Conservation (phyloP, 805 yeast genomes). For the Suhomyces xylopsoci region DNA sequence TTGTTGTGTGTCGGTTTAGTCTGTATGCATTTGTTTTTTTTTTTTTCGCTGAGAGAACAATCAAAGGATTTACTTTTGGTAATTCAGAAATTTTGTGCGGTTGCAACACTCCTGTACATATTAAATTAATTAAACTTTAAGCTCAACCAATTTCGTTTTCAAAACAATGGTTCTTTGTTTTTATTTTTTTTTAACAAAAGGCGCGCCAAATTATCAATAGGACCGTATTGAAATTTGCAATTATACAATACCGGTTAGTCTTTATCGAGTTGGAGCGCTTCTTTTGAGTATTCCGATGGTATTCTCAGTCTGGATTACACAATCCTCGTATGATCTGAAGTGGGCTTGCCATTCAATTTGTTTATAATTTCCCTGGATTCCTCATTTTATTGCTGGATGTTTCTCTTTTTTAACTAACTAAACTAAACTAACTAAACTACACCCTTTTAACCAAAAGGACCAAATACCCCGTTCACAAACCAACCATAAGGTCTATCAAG, state of each 20-base stretch:
- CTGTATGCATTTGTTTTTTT: background rate
- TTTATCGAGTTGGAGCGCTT: background rate
- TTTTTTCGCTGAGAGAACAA: background rate
- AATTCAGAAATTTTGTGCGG: background rate
- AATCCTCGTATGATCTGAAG: slow-evolving; percentile 1
- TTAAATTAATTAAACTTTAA: background rate
- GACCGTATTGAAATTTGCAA: slow-evolving; percentile 1
- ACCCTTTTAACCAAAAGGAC: background rate
- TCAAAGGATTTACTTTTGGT: background rate
- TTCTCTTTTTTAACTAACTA: background rate
- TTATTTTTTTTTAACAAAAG: background rate
- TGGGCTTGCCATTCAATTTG: background rate
- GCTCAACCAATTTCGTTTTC: background rate
- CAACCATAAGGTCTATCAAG: background rate
- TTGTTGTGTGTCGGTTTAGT: background rate
- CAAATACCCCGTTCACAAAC: background rate
- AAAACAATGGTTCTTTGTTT: background rate
- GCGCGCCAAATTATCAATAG: background rate
- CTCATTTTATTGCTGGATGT: background rate
- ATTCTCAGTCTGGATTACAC: background rate
- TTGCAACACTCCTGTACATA: background rate
- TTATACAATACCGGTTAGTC: background rate
- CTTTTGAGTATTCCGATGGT: background rate
- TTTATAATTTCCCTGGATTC: slow-evolving; percentile 1
- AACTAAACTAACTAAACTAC: slow-evolving; percentile 4